These are phyloP conservation scores for Kentomonas sorsogonicus DNA, from an alignment of 208 protist species.

Conservation along the genomic window DNA sequence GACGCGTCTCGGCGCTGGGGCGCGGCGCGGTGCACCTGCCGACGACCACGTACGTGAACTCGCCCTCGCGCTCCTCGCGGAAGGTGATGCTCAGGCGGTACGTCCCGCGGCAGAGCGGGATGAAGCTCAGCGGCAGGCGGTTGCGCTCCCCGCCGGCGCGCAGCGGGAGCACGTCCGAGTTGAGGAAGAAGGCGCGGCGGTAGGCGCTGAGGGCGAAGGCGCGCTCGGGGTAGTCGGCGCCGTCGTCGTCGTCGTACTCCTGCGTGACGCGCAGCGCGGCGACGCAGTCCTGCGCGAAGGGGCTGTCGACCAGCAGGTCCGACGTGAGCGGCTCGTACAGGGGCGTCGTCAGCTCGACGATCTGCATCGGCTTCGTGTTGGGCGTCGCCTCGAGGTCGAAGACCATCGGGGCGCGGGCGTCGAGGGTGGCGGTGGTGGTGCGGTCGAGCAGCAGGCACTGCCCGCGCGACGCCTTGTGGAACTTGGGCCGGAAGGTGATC, in stretches of 20 bases:
- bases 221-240: conserved; percentile 23
- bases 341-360: conserved; percentile 50
- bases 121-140: conserved; percentile 71
- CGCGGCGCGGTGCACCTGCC: conserved; percentile 56
- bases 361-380: conserved; percentile 63
- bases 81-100: conserved; percentile 80
- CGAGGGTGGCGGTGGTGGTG: conserved; percentile 33
- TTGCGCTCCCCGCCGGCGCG: conserved; percentile 50
- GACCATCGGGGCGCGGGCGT: conserved; percentile 55
- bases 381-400: conserved; percentile 60
- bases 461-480: conserved; percentile 46
- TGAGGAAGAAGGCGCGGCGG: conserved; percentile 56
- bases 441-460: conserved; percentile 66
- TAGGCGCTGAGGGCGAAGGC: conserved; percentile 21
- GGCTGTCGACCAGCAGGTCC: conserved; percentile 76
- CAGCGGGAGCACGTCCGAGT: conserved; percentile 70
- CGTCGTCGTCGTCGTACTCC: conserved; percentile 32
- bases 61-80: conserved; percentile 80
- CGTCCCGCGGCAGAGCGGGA: conserved; percentile 69
- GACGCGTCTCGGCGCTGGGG: conserved; percentile 24
- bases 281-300: conserved; percentile 70
- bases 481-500: conserved; percentile 68
- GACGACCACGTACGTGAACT: conserved; percentile 83
- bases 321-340: conserved; percentile 72
- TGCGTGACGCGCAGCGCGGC: conserved; percentile 72